phyloP scores from a whole-genome alignment of 208 protist species.

The Crithidia acanthocephali region DNA sequence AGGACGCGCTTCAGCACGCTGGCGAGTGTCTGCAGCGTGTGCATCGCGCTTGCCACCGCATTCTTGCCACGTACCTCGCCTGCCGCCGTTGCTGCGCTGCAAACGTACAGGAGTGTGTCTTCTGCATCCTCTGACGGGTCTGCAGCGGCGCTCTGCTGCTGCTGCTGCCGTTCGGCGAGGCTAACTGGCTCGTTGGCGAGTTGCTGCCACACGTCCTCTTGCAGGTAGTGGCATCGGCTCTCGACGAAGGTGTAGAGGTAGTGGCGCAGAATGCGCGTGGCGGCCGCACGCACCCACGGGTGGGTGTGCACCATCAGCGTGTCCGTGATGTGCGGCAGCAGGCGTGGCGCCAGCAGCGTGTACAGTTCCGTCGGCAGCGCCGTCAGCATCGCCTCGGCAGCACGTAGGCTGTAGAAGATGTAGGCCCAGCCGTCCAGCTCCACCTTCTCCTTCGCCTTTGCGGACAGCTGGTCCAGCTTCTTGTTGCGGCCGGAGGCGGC shows the following conservation, averaged over 20 bases:
- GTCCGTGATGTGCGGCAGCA: slow-evolving; percentile 50
- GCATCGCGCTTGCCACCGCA: slow-evolving; percentile 8
- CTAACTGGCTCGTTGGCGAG: slow-evolving; percentile 1
- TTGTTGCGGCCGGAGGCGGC: slow-evolving; percentile 34
- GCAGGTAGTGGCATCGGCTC: slow-evolving; percentile 51
- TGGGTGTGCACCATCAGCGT: slow-evolving; percentile 76
- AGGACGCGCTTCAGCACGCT: slow-evolving; percentile 54
- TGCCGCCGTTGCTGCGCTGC: not conserved
- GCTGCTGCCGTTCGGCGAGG: slow-evolving; percentile 5
- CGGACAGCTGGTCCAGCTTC: slow-evolving; percentile 32
- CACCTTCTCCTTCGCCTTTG: slow-evolving; percentile 54
- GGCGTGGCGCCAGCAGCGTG: slow-evolving; percentile 34
- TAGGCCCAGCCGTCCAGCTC: slow-evolving; percentile 76
- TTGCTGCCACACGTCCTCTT: slow-evolving; percentile 38
- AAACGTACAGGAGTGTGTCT: slow-evolving; percentile 4
- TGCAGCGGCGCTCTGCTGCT: not conserved
- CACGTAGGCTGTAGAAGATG: slow-evolving; percentile 85
- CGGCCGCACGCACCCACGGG: slow-evolving; percentile 80
- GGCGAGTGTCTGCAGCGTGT: slow-evolving; percentile 28
- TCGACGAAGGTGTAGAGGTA: slow-evolving; percentile 86
- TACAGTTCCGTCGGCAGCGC: slow-evolving; percentile 61
- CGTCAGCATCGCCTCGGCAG: slow-evolving; percentile 60
- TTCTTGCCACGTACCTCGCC: slow-evolving; percentile 6
- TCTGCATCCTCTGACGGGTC: not conserved
- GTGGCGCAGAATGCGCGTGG: slow-evolving; percentile 71